Conservation (phyloP, 257 asterid genomes). For the Ehretia macrophylla region DNA sequence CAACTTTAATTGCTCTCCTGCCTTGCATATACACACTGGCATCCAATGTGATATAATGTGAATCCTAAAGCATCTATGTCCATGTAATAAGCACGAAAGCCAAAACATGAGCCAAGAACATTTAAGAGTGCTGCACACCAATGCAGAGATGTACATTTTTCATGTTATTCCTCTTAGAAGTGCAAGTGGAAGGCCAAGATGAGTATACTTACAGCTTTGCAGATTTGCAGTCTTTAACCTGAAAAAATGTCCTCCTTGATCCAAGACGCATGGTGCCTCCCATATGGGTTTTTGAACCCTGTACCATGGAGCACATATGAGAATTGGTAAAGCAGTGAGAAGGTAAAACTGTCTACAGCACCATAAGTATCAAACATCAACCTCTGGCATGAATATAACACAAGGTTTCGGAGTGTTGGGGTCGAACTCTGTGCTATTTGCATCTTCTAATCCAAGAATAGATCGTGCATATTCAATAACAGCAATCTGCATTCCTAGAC, state of each 20-base stretch:
- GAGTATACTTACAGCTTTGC: slow-evolving; percentile 49
- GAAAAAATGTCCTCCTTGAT: slow-evolving; percentile 71
- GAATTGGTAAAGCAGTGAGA: neutral
- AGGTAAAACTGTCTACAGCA: neutral
- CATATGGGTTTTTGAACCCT: slow-evolving; percentile 82
- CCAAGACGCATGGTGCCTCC: slow-evolving; percentile 92
- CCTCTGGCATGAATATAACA: slow-evolving; percentile 83
- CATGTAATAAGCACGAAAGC: no score
- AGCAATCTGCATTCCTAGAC: slow-evolving; percentile 77
- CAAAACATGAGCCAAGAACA: no score
- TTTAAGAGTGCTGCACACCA: neutral
- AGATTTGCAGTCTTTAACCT: slow-evolving; percentile 37
- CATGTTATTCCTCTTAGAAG: neutral
- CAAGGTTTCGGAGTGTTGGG: slow-evolving; percentile 54
- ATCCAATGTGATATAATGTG: no score
- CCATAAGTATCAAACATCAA: slow-evolving; percentile 7
- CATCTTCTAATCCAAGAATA: slow-evolving; percentile 58
- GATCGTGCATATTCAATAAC: slow-evolving; percentile 67
- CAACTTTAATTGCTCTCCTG: neutral
- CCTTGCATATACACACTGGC: no score
- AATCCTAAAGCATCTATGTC: no score
- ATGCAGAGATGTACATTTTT: neutral
- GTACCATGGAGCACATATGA: slow-evolving; percentile 1
- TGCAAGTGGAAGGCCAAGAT: slow-evolving; percentile 9
- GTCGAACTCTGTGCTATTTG: slow-evolving; percentile 70